Conservation (phyloP, 2,329 filamentous ascomycete genomes). For the Colletotrichum acutatum region DNA sequence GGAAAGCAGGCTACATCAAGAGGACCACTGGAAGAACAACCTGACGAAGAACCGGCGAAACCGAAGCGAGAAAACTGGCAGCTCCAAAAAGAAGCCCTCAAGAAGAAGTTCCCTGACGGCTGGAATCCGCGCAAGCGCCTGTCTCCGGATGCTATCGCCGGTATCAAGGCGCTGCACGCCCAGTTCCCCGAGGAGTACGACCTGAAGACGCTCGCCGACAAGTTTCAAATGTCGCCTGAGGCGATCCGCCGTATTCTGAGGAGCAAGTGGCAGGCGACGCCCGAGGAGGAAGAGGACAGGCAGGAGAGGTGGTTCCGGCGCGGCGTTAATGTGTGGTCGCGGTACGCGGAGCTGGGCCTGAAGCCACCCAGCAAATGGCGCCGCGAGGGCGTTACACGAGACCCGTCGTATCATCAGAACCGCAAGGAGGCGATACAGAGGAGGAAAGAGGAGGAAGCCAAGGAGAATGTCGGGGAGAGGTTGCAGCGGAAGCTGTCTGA, state of each 20-base stretch:
- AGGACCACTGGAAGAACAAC: constrained; percentile 9
- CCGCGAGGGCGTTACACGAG: constrained; percentile 60
- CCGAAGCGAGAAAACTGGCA: constrained; percentile 70
- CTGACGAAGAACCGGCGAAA: constrained; percentile 31
- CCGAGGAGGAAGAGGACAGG: constrained; percentile 66
- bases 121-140: constrained; percentile 89
- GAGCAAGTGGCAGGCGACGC: constrained; percentile 76
- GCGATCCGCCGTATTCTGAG: constrained; percentile 88
- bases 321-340: constrained; percentile 68
- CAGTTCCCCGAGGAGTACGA: constrained; percentile 83
- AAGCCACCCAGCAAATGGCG: constrained; percentile 73
- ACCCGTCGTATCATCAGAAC: constrained; percentile 54
- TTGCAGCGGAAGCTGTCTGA: constrained; percentile 42
- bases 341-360: constrained; percentile 68
- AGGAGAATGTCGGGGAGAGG: constrained; percentile 40
- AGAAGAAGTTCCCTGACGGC: constrained; percentile 81
- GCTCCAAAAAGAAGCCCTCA: constrained; percentile 78
- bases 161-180: constrained; percentile 83
- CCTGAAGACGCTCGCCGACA: constrained; percentile 75
- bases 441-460: constrained; percentile 43
- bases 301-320: constrained; percentile 71
- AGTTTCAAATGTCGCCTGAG: constrained; percentile 90
- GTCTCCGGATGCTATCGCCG: constrained; percentile 91
- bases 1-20: constrained; percentile 11
- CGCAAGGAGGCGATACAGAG: constrained; percentile 41